Evolutionary conservation across 805 yeast species (phyloP).

Genomic region (Kazachstania viticola): DNA sequence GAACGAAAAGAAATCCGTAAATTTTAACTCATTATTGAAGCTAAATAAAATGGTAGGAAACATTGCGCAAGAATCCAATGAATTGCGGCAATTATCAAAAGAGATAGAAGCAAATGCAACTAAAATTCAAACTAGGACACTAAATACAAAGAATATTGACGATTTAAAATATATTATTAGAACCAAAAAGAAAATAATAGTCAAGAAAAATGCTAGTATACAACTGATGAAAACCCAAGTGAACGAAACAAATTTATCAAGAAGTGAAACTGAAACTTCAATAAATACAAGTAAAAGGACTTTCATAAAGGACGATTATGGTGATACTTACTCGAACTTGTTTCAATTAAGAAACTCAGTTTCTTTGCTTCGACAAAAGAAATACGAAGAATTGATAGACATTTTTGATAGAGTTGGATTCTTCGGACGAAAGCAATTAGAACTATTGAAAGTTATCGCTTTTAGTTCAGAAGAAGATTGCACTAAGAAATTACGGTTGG

Average conservation of each 20-base stretch:
- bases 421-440: neutral
- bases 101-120: conserved; percentile 6
- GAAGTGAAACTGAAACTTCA: neutral
- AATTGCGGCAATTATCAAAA: conserved; percentile 7
- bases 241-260: neutral
- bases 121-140: conserved; percentile 4
- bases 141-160: conserved; percentile 1
- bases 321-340: conserved; percentile 15
- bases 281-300: neutral
- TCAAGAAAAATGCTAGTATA: conserved; percentile 1
- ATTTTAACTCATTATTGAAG: conserved; percentile 19
- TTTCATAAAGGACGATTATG: conserved; percentile 16
- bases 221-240: neutral
- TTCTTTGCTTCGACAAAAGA: conserved; percentile 8
- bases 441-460: neutral
- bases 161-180: neutral
- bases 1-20: no score
- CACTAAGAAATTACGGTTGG: conserved; percentile 2
- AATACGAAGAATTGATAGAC: conserved; percentile 11
- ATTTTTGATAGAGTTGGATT: conserved; percentile 1
- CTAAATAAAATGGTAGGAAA: conserved; percentile 22
- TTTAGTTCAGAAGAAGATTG: no score
- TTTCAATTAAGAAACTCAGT: conserved; percentile 10
- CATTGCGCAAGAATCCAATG: conserved; percentile 13
- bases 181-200: neutral